Base-by-base conservation (phyloP, 495 filamentous ascomycete species). In the Podospora pseudoanserina region DNA sequence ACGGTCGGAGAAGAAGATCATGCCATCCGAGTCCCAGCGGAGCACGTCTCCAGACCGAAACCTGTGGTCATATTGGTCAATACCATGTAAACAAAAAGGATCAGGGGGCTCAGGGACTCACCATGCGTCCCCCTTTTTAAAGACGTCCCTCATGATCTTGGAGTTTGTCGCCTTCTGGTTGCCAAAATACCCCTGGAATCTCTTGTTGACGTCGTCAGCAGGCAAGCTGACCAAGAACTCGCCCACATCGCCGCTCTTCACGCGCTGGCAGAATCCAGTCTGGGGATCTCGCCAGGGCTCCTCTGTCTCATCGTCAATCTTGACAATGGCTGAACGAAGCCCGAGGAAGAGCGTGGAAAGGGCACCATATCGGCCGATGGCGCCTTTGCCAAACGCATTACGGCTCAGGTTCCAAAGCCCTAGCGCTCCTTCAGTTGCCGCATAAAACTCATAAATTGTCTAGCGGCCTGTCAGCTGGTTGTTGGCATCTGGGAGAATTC, bases 21-120 rank as follows among this genome's bases (percentile, higher is more conserved):
- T 83, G 1, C 92, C 91, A 63, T 96, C 89, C 0, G 66, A 64
- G 67, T 92, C 90, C 80, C 85, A 87, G 30, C 86, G 83, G n/a
- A 97, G 75, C 15, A 97, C 82, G 73, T 98, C 94, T 15, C 94
- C 94, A 0, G 90, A 89, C 1, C 93, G 87, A 83, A 94, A 97
- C 74, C 69, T 71, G 16, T 4, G 55, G 5, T 9, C 9, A 11
- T 30, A 20, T 70, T 20, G 66, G 60, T 28, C 11, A 26, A 0
- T 13, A 39, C 23, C 1, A 23, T 49, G 39, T 49, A 49, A 49
- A 13, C 39, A 49, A 13, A 49, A 6, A 16, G 9, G 13, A 2
- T 49, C 39, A 49, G 39, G 39, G 39, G 39, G 39, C 15, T 49
- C 5, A 49, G 39, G 34, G 13, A 56, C 62, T 2, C 15, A 71